Percentiles rank a stretch among this genome's conserved stretches.
phyloP scores from a whole-genome alignment of 495 filamentous ascomycete species.

The Penicillium taxi region DNA sequence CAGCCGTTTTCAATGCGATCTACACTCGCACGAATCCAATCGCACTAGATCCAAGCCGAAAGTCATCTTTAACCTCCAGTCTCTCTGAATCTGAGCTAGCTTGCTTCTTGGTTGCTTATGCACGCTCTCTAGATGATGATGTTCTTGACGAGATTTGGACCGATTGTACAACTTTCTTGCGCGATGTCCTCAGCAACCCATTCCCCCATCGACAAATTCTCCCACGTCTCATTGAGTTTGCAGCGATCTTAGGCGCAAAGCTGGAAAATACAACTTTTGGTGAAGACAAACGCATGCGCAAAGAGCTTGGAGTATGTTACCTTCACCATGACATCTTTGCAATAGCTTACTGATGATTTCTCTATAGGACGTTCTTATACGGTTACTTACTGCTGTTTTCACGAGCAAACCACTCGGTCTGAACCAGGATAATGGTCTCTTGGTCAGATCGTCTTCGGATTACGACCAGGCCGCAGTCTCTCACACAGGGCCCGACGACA shows the following conservation, averaged over 20 bases:
- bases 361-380: constrained; percentile 73
- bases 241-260: constrained; percentile 82
- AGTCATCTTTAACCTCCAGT: constrained; percentile 79
- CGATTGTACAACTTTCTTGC: constrained; percentile 86
- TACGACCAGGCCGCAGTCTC: constrained; percentile 33
- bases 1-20: constrained; percentile 94
- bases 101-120: constrained; percentile 82
- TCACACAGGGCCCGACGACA: constrained; percentile 55
- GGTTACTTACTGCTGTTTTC: constrained; percentile 83
- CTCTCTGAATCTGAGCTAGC: constrained; percentile 76
- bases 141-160: constrained; percentile 99
- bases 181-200: constrained; percentile 85
- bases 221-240: constrained; percentile 80
- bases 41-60: constrained; percentile 68
- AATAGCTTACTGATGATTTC: constrained; percentile 18
- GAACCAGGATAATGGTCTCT: constrained; percentile 35
- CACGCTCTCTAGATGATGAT: constrained; percentile 86
- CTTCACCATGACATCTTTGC: not conserved
- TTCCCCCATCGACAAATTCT: constrained; percentile 90
- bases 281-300: constrained; percentile 87
- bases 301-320: constrained; percentile 73
- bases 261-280: constrained; percentile 97
- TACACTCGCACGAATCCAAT: constrained; percentile 85
- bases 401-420: constrained; percentile 71
- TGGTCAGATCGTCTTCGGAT: constrained; percentile 38